phyloP scores from a whole-genome alignment of 1,284 basidiomycete species.

The Naganishia cerealis region DNA sequence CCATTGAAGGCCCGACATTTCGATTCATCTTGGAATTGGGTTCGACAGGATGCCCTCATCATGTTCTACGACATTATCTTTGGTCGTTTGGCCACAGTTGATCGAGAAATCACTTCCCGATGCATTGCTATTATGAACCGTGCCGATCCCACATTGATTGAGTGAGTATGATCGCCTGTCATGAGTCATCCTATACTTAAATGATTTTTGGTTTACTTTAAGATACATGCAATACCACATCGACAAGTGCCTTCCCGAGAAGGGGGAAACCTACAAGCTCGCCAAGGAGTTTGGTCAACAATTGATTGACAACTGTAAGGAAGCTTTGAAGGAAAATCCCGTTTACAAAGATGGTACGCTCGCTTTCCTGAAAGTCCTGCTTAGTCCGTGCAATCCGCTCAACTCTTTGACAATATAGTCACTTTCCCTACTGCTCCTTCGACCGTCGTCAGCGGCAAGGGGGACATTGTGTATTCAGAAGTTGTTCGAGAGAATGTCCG shows the following conservation, averaged over 20 bases:
- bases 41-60: constrained; percentile 86
- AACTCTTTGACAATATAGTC: constrained; percentile 57
- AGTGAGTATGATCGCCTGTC: constrained; percentile 43
- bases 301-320: constrained; percentile 88
- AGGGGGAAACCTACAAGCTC: constrained; percentile 86
- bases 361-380: background rate
- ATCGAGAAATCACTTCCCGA: constrained; percentile 87
- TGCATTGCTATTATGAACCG: constrained; percentile 97
- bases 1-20: constrained; percentile 94
- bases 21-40: constrained; percentile 99
- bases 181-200: background rate
- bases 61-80: constrained; percentile 99
- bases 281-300: constrained; percentile 97
- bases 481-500: constrained; percentile 92
- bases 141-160: constrained; percentile 82
- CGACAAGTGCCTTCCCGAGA: constrained; percentile 73
- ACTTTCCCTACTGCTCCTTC: constrained; percentile 97
- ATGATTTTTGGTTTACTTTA: constrained; percentile 32
- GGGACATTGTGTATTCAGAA: constrained; percentile 92
- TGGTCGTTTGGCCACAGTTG: constrained; percentile 86
- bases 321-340: constrained; percentile 77
- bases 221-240: constrained; percentile 95
- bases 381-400: background rate
- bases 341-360: constrained; percentile 84
- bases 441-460: constrained; percentile 87